phyloP scores from a whole-genome alignment of 106 monocot species.

The Posidonia australis region DNA sequence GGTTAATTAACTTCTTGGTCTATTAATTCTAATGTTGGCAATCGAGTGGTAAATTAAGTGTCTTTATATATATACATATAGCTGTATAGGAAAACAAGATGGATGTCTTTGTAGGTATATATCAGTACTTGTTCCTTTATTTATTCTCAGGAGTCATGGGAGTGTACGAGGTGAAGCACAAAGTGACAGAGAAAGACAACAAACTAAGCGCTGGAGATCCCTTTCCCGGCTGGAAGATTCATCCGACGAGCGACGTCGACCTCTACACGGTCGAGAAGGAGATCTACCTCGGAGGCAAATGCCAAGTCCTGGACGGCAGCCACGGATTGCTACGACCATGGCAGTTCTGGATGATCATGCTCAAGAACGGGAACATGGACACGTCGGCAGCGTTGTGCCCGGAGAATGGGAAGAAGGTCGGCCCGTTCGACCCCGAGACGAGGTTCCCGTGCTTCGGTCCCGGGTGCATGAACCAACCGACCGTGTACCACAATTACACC shows the following conservation, averaged over 20 bases:
- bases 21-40: no score
- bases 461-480: slow-evolving; percentile 89
- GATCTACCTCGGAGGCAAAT: slow-evolving; percentile 49
- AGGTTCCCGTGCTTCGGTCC: slow-evolving; percentile 67
- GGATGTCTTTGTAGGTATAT: no score
- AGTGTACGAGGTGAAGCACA: slow-evolving; percentile 19
- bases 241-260: slow-evolving; percentile 26
- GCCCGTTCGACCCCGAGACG: slow-evolving; percentile 40
- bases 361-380: slow-evolving; percentile 87
- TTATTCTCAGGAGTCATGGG: background rate
- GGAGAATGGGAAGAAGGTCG: slow-evolving; percentile 33
- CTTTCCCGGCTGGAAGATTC: slow-evolving; percentile 4
- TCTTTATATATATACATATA: no score
- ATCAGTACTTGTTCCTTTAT: background rate
- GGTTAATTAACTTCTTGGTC: background rate
- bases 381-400: slow-evolving; percentile 55
- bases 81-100: no score
- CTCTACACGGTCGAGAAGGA: slow-evolving; percentile 62
- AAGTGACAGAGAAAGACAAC: slow-evolving; percentile 43
- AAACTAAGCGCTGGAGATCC: slow-evolving; percentile 28
- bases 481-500: slow-evolving; percentile 54
- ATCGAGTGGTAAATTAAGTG: no score
- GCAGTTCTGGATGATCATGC: slow-evolving; percentile 96
- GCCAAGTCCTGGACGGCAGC: no score
- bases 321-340: slow-evolving; percentile 29